phyloP scores from a whole-genome alignment of 345 rosid genomes.

The Populus deltoides region DNA sequence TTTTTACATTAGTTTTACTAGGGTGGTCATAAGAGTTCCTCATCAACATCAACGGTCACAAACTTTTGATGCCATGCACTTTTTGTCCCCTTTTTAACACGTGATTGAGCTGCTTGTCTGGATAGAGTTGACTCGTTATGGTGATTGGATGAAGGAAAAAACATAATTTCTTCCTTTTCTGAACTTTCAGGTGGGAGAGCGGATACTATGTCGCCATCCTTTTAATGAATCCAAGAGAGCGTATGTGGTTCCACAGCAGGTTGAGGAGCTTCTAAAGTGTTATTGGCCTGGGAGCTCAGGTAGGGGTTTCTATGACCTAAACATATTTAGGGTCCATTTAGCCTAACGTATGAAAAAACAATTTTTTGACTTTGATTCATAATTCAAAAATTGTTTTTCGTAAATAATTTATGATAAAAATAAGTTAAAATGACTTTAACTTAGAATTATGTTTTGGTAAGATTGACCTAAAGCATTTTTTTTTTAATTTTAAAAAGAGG shows the following conservation, averaged over 20 bases:
- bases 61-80: background rate
- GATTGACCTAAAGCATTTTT: no score
- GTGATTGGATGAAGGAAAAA: background rate
- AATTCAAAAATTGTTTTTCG: background rate
- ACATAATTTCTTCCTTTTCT: background rate
- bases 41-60: background rate
- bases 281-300: slow-evolving; percentile 92
- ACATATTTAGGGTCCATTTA: background rate
- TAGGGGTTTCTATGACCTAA: slow-evolving; percentile 13
- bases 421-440: no score
- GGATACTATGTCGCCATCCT: slow-evolving; percentile 93
- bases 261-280: slow-evolving; percentile 87
- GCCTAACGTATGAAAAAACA: no score
- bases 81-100: background rate
- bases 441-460: no score
- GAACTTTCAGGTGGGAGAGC: slow-evolving; percentile 65
- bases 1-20: background rate
- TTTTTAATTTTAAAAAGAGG: no score
- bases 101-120: background rate
- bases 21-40: background rate
- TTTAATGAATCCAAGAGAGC: slow-evolving; percentile 96
- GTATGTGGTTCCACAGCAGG: slow-evolving; percentile 83
- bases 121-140: background rate
- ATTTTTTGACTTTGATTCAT: no score
- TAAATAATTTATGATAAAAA: no score